Percentiles rank a stretch among this genome's conserved stretches.
These are phyloP conservation scores for Cyberlindnera samutprakarnensis DNA, from an alignment of 805 yeast species.

Conservation along the genomic window DNA sequence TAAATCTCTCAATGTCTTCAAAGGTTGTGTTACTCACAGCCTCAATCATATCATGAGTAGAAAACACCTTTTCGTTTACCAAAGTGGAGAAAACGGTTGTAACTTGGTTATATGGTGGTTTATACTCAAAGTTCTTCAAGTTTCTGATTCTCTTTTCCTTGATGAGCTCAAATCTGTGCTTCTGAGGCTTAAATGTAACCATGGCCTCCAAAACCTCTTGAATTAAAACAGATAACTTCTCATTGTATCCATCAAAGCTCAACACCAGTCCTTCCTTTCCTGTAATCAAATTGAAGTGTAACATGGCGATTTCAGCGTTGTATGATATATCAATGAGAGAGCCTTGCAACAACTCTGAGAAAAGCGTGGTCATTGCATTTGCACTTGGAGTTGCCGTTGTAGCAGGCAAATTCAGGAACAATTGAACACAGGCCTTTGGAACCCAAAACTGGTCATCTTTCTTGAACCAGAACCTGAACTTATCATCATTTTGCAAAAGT, in stretches of 20 bases:
- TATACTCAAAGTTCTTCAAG: conserved; percentile 59
- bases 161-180: conserved; percentile 56
- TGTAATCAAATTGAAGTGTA: conserved; percentile 47
- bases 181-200: conserved; percentile 38
- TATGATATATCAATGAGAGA: conserved; percentile 69
- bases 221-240: conserved; percentile 62
- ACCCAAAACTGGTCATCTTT: conserved; percentile 84
- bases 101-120: conserved; percentile 74
- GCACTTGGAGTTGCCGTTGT: conserved; percentile 52
- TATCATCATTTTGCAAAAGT: conserved; percentile 44
- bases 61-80: conserved; percentile 67
- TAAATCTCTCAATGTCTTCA: conserved; percentile 43
- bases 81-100: conserved; percentile 54
- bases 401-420: conserved; percentile 59
- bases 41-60: conserved; percentile 50
- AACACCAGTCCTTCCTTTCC: conserved; percentile 67
- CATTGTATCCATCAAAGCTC: conserved; percentile 72
- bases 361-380: conserved; percentile 51
- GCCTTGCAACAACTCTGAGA: conserved; percentile 68
- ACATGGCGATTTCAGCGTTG: conserved; percentile 78
- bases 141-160: conserved; percentile 58
- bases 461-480: conserved; percentile 73
- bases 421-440: conserved; percentile 72
- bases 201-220: conserved; percentile 52
- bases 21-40: conserved; percentile 38